Evolutionary conservation across 495 filamentous ascomycete genomes (phyloP).

Genomic region (Hypoxylon intermedium): DNA sequence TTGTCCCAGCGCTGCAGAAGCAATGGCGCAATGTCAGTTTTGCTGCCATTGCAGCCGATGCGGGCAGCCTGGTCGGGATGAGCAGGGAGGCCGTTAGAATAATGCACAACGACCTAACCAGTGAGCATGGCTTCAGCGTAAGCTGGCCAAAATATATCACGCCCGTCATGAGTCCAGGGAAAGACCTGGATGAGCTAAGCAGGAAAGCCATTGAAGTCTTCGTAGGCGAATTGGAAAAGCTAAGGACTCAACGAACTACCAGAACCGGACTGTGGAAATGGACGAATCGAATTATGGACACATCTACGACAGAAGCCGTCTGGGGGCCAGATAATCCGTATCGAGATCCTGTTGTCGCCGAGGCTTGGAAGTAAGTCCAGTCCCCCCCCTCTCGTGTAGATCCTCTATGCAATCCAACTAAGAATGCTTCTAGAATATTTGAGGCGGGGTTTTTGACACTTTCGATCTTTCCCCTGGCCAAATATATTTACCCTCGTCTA

Average conservation of each 20-base stretch:
- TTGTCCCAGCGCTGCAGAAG: conserved; percentile 30
- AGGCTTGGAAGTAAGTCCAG: conserved; percentile 21
- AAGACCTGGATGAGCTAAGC: conserved; percentile 28
- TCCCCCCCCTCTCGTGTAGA: not conserved
- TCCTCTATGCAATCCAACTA: not conserved
- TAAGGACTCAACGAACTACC: not conserved
- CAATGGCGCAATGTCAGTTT: conserved; percentile 38
- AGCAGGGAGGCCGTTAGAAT: conserved; percentile 27
- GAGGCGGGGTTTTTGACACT: conserved; percentile 34
- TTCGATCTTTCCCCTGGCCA: conserved; percentile 20
- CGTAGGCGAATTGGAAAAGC: conserved; percentile 14
- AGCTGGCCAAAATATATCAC: conserved; percentile 28
- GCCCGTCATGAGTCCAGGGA: conserved; percentile 28
- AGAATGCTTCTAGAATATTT: conserved; percentile 8
- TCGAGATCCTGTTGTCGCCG: conserved; percentile 21
- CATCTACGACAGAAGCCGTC: conserved; percentile 28
- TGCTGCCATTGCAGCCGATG: conserved; percentile 23
- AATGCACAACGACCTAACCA: conserved; percentile 26
- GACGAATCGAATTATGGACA: conserved; percentile 20
- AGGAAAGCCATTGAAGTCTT: conserved; percentile 27
- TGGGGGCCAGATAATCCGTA: conserved; percentile 33
- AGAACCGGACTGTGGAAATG: conserved; percentile 18
- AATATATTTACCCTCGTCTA: conserved; percentile 18
- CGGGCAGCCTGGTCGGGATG: conserved; percentile 22
- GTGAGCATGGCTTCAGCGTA: conserved; percentile 29